These are phyloP conservation scores for Eragrostis tef DNA, from an alignment of 202 grass and related monocot species.

Conservation along the genomic window DNA sequence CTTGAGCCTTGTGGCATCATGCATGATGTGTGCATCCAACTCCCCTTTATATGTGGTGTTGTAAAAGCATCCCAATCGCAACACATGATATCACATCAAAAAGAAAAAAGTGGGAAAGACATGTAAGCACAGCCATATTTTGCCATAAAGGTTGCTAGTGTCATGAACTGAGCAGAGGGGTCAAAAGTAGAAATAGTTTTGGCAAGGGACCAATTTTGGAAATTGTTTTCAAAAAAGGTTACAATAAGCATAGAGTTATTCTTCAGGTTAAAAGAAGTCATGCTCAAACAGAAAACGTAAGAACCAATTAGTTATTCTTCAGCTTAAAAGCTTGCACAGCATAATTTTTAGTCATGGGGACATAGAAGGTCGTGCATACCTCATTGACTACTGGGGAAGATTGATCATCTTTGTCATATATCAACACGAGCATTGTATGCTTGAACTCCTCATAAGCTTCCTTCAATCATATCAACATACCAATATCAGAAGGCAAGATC, in stretches of 20 bases:
- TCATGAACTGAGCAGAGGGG: neutral
- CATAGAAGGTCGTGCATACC: constrained; percentile 51
- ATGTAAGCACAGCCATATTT: neutral
- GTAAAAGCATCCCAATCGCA: neutral
- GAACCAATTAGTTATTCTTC: constrained; percentile 28
- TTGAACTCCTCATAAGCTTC: constrained; percentile 99
- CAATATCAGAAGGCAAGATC: constrained; percentile 33
- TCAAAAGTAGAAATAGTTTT: neutral
- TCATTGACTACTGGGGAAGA: constrained; percentile 83
- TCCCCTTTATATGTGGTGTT: neutral
- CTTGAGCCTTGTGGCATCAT: neutral
- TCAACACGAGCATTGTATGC: constrained; percentile 89
- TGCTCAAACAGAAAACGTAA: neutral
- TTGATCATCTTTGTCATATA: constrained; percentile 91
- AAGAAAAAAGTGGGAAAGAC: neutral
- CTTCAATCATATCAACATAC: constrained; percentile 57
- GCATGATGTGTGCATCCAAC: neutral
- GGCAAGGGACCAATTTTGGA: neutral
- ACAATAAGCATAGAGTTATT: no score
- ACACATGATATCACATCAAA: neutral
- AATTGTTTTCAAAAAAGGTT: neutral
- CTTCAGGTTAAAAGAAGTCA: constrained; percentile 20
- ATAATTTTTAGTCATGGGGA: neutral
- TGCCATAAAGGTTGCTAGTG: neutral
- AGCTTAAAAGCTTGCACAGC: neutral